Evolutionary conservation across 345 rosid genomes (phyloP).

Genomic region (Cardiospermum halicacabum): DNA sequence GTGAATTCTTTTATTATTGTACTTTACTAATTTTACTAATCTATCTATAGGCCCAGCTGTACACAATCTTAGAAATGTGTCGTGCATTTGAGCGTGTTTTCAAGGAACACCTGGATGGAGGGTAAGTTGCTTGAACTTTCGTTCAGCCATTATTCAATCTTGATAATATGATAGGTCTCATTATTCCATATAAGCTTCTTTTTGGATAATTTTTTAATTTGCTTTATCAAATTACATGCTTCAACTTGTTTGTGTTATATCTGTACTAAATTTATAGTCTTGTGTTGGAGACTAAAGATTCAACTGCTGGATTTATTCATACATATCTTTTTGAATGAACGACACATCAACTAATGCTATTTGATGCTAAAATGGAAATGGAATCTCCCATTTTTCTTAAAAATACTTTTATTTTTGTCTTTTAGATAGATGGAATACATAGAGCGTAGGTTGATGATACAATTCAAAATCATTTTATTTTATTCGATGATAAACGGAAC

Average conservation of each 20-base stretch:
- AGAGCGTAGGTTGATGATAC: too few relatives aligned
- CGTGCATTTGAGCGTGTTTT: conserved; percentile 98
- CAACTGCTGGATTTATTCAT: background rate
- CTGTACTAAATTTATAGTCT: background rate
- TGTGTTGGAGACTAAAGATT: background rate
- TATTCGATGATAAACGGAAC: too few relatives aligned
- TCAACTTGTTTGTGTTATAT: background rate
- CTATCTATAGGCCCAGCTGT: conserved; percentile 66
- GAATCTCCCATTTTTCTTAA: background rate
- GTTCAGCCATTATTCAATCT: conserved; percentile 10
- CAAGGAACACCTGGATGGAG: conserved; percentile 99
- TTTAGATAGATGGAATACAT: too few relatives aligned
- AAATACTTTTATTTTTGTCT: too few relatives aligned
- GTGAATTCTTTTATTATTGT: background rate
- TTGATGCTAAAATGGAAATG: background rate
- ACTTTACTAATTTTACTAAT: conserved; percentile 16
- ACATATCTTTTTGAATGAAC: background rate
- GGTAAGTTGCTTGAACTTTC: conserved; percentile 41
- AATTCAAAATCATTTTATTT: too few relatives aligned
- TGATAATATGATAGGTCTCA: conserved; percentile 1
- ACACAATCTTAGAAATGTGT: conserved; percentile 90
- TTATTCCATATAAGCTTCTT: conserved; percentile 6
- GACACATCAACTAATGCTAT: background rate
- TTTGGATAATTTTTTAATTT: conserved; percentile 5
- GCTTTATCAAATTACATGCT: conserved; percentile 2